These are phyloP conservation scores for Shiraia sp. DNA, from an alignment of 2,329 filamentous ascomycete species.

Conservation along the genomic window DNA sequence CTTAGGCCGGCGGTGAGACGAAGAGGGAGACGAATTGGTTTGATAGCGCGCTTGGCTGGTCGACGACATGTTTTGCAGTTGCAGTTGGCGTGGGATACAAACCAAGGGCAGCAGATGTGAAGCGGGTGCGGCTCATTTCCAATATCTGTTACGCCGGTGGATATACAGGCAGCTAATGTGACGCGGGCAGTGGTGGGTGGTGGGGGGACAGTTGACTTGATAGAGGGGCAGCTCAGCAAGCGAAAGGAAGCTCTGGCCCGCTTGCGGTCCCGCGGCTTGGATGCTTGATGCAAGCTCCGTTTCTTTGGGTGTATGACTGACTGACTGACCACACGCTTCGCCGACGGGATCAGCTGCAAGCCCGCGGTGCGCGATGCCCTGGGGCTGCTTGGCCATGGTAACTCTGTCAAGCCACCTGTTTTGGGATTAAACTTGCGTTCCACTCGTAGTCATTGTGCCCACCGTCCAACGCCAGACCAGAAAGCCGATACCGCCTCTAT, in stretches of 20 bases:
- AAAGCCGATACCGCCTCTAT: conserved; percentile 28
- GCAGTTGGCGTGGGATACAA: no score
- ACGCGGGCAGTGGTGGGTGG: conserved; percentile 14
- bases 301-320: conserved; percentile 30
- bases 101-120: no score
- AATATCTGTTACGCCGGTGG: no score
- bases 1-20: no score
- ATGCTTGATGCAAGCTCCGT: conserved; percentile 23
- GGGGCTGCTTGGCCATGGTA: conserved; percentile 24
- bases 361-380: conserved; percentile 20
- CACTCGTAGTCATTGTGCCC: no score
- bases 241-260: conserved; percentile 35
- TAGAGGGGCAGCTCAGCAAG: conserved; percentile 10
- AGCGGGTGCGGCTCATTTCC: no score
- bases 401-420: conserved; percentile 20
- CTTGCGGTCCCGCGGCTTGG: conserved; percentile 17
- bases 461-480: no score
- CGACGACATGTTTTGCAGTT: no score
- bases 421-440: conserved; percentile 29
- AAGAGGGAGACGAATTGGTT: no score
- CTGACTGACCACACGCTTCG: no score
- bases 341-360: conserved; percentile 21
- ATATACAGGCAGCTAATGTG: background rate
- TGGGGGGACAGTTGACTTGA: no score
- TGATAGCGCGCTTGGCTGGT: no score